Conservation (phyloP, 139 green algal genomes). For the Eudorina sp. region DNA sequence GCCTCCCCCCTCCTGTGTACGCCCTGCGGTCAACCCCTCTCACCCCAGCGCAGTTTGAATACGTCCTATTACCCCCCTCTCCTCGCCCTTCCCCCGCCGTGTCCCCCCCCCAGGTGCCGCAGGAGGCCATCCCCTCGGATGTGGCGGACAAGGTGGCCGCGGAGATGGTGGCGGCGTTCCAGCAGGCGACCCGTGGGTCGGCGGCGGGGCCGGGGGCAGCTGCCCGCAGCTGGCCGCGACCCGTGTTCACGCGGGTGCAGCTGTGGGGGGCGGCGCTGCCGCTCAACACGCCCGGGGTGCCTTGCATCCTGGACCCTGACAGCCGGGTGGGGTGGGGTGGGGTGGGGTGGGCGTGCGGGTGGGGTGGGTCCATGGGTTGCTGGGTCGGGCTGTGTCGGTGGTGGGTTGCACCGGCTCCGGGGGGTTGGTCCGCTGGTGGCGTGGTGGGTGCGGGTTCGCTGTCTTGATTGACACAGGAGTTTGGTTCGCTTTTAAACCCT, state of each 20-base stretch:
- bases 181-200: neutral
- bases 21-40: too few species aligned
- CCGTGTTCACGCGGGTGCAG: conserved; percentile 57
- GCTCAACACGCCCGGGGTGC: conserved; percentile 71
- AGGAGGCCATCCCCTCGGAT: conserved; percentile 76
- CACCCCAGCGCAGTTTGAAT: too few species aligned
- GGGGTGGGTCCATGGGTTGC: too few species aligned
- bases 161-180: conserved; percentile 71
- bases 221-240: neutral
- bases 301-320: conserved; percentile 76
- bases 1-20: neutral
- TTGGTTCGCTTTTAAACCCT: too few species aligned
- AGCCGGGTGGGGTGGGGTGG: conserved; percentile 56
- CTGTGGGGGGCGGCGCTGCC: conserved; percentile 86
- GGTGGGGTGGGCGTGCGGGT: neutral
- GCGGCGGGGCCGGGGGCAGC: neutral
- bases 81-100: neutral
- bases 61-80: too few species aligned
- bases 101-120: conserved; percentile 65
- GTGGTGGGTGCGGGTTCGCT: too few species aligned
- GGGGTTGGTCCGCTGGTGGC: too few species aligned
- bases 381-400: too few species aligned
- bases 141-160: conserved; percentile 62
- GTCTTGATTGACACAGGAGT: too few species aligned
- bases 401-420: too few species aligned